Evolutionary conservation across 306 rosid species (phyloP), one percentile per base, ranked within the genome.

Genomic region (Canavalia gladiata): DNA sequence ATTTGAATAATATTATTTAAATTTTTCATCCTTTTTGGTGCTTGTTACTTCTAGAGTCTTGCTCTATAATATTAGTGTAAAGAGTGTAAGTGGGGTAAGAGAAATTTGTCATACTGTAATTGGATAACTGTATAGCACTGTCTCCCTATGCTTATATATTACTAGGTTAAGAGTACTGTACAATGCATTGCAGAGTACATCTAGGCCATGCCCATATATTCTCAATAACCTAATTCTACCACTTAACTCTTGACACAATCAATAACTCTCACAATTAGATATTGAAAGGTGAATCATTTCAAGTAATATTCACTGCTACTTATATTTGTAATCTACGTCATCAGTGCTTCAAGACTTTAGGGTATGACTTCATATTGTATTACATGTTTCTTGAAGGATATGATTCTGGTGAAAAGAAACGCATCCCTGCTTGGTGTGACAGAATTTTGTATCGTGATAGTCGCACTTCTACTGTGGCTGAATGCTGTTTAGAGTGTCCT

Each of bases 391-490:
- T 59, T 84, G 78, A 81, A 80, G 99, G 99, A 55, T 92, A 92
- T 92, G 97, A 95, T 91, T 93, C 99, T 76, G 97, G 99, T 79
- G 99, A 95, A 83, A 95, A 95, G 92, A 95, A 91, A 91, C 97
- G 99, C 50, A 84, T 93, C 75, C 99, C 99, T 74, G 99, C 99
- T 63, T 95, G 99, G 99, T 95, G 99, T 75, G 99, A 95, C 89
- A 87, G 99, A 90, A 93, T 95, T 83, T 80, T 95, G 59, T 93
- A 93, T 81, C 99, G 97, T 78, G 99, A 95, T 79, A 88, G 92
- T 84, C 89, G 97, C 69, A 80, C 90, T 82, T 69, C 91, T 39
- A 78, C 68, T 77, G 83, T 57, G 42, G 86, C 93, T 75, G 94
- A 88, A 69, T 95, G 97, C 91, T 77, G 92, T 87, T 86, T 95